Base-by-base conservation (phyloP, 495 filamentous ascomycete species). In the Podospora appendiculata region DNA sequence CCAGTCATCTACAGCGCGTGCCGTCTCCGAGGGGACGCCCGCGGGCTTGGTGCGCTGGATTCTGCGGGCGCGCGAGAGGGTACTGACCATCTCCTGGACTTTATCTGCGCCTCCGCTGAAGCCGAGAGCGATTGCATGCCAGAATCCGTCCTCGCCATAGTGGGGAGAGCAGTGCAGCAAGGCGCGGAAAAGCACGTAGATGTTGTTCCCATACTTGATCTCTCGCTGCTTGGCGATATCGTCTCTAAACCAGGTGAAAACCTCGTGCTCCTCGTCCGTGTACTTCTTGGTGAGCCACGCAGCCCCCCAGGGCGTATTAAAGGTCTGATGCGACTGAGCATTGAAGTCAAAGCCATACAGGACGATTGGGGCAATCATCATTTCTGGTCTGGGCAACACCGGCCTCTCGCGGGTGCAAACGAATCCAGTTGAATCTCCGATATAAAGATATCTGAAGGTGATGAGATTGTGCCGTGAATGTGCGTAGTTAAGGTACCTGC, bases 151-250 rank as follows among this genome's bases (percentile, higher is more conserved):
- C 6, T 55, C 53, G 14, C 49, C 55, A 14, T 51, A 55, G 47
- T 47, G 52, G 1, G 40, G 25, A 1, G 42, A 17, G 41, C 50
- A 56, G 12, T 58, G 44, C 0, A 57, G 9, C 6, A 62, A 47
- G 5, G 51, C 55, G 5, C 50, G 45, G 32, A 65, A 62, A 13
- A 65, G 57, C 6, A 65, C 59, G 13, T 41, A 45, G 11, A 65
- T 41, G 35, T 65, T 65, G 62, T 65, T 65, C 13, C 55, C 59
- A 44, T 65, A 65, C 14, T 55, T 58, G 12, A 60, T 45, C 40
- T 58, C 59, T n/a, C 60, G 57, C 10, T 40, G 50, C 47, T 13
- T 38, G 25, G 2, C 25, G 25, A 33, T 2, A 32, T 48, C 34
- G 45, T 34, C 11, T 48, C 14, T n/a, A 33, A 34, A 16, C 34